These are phyloP conservation scores for Trichoderma aggressivum DNA, from an alignment of 2,329 filamentous ascomycete species.

Conservation along the genomic window DNA sequence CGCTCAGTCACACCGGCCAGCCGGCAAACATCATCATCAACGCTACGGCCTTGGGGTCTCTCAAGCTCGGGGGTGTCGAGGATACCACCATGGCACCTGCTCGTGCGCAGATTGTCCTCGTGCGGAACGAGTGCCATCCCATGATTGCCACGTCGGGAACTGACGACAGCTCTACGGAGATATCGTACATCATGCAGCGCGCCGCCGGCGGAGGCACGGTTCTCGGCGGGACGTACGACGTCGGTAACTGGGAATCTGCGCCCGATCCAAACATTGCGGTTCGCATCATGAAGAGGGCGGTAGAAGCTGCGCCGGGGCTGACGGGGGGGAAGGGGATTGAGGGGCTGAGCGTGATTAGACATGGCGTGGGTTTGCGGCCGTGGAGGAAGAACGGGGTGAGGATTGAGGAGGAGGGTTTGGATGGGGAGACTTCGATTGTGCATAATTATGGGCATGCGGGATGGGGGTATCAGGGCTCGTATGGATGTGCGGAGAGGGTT, in stretches of 20 bases:
- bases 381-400: constrained; percentile 69
- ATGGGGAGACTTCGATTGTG: constrained; percentile 62
- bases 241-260: constrained; percentile 73
- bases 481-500: constrained; percentile 66
- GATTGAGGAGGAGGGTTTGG: constrained; percentile 56
- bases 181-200: constrained; percentile 78
- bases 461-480: constrained; percentile 70
- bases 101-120: constrained; percentile 79
- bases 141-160: constrained; percentile 71
- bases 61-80: constrained; percentile 74
- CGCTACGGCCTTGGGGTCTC: constrained; percentile 75
- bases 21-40: constrained; percentile 74
- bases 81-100: constrained; percentile 71
- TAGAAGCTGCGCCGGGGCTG: constrained; percentile 62
- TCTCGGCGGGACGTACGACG: constrained; percentile 80
- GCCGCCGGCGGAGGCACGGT: constrained; percentile 78
- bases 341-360: constrained; percentile 70
- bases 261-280: constrained; percentile 76
- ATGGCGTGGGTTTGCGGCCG: constrained; percentile 79
- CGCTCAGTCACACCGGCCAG: constrained; percentile 49
- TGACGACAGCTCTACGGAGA: constrained; percentile 69
- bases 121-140: constrained; percentile 70
- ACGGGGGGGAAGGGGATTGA: constrained; percentile 65
- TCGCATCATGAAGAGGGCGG: constrained; percentile 78
- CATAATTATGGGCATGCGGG: constrained; percentile 80